These are phyloP conservation scores for Phytopythium ostracodes DNA, from an alignment of 352 stramenopile genomes.

Conservation along the genomic window DNA sequence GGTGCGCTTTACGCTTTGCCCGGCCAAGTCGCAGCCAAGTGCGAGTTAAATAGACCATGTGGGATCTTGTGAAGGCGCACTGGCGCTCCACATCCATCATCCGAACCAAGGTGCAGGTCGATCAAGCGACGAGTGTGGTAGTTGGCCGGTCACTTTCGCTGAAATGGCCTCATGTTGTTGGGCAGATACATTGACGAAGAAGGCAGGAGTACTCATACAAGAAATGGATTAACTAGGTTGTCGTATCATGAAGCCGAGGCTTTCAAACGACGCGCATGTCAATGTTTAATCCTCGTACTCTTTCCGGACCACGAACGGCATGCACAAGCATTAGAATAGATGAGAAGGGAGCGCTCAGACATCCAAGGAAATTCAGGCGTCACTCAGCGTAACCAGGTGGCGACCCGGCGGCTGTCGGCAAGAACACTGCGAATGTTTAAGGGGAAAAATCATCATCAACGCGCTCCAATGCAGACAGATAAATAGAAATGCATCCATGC, in stretches of 20 bases:
- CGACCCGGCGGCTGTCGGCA: conserved; percentile 65
- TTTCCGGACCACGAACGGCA: conserved; percentile 1
- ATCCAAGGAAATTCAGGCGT: conserved; percentile 66
- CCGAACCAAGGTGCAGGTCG: too few species aligned
- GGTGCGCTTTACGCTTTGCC: too few species aligned
- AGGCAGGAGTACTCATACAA: conserved; percentile 54
- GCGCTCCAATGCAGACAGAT: conserved; percentile 26
- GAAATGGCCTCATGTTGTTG: too few species aligned
- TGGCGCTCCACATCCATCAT: too few species aligned
- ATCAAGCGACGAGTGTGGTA: too few species aligned
- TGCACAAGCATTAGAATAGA: neutral
- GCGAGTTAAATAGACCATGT: too few species aligned
- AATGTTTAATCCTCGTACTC: conserved; percentile 65
- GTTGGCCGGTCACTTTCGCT: too few species aligned
- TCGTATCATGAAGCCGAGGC: conserved; percentile 64
- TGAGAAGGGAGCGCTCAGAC: conserved; percentile 29
- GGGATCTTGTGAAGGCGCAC: too few species aligned
- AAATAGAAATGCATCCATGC: conserved; percentile 6
- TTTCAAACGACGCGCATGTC: conserved; percentile 83
- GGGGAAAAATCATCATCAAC: conserved; percentile 76
- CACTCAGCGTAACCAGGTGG: conserved; percentile 53
- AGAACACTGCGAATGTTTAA: conserved; percentile 87
- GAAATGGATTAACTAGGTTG: conserved; percentile 80
- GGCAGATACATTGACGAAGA: neutral
- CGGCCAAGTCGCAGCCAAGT: too few species aligned